phyloP scores from a whole-genome alignment of 108 stramenopile species.

The Ochromonas danica region DNA sequence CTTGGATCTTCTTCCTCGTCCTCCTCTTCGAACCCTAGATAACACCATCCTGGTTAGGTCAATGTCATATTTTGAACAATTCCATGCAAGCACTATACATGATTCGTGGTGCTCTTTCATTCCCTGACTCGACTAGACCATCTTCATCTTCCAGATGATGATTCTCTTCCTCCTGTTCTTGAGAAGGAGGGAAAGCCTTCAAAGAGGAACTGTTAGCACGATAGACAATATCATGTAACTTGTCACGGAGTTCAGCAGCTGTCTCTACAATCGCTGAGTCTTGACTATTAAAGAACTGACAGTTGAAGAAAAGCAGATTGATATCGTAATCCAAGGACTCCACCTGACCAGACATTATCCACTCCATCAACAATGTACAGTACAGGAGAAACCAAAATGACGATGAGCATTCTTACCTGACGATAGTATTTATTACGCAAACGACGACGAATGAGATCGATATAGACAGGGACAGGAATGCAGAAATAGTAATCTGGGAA shows the following conservation, averaged over 20 bases:
- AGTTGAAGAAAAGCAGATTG: conserved; percentile 4
- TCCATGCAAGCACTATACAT: neutral
- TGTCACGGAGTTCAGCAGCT: neutral
- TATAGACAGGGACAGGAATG: neutral
- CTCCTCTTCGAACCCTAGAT: neutral
- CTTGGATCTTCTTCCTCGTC: neutral
- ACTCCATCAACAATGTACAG: neutral
- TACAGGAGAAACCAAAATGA: neutral
- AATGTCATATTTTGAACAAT: neutral
- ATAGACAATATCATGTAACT: neutral
- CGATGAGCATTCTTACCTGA: neutral
- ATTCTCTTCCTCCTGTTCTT: too few relatives aligned
- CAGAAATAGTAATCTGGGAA: neutral
- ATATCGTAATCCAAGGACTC: conserved; percentile 11
- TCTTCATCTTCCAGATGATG: neutral
- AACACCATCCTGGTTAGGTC: neutral
- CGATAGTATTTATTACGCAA: conserved; percentile 19
- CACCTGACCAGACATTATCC: neutral
- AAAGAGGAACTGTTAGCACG: neutral
- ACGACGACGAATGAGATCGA: neutral
- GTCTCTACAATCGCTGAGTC: neutral
- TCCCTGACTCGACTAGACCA: neutral
- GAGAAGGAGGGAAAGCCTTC: too few relatives aligned
- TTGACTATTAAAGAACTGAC: conserved; percentile 1
- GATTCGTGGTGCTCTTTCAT: neutral